These are phyloP conservation scores for Sclerotinia sclerotiorum DNA, from an alignment of 2,329 filamentous ascomycete genomes.

Conservation along the genomic window DNA sequence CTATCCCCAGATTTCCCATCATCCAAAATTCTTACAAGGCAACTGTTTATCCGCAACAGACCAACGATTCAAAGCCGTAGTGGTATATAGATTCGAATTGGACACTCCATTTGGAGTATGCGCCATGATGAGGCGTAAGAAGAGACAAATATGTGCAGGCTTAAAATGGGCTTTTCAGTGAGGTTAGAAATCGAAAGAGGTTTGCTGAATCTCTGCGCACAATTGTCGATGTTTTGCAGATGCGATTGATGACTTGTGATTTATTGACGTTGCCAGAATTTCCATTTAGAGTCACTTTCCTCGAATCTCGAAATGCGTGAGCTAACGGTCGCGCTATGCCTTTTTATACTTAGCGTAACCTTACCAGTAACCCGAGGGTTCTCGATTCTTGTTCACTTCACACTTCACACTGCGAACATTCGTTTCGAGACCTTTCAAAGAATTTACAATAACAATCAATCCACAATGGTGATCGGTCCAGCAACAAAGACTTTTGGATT, in stretches of 20 bases:
- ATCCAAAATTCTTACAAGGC: constrained; percentile 51
- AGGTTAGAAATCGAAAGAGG: no score
- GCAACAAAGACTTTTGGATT: neutral
- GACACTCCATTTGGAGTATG: constrained; percentile 27
- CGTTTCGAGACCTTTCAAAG: neutral
- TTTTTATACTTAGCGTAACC: neutral
- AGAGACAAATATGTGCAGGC: constrained; percentile 26
- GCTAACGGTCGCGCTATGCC: neutral
- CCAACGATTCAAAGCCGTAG: constrained; percentile 80
- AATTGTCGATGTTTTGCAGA: neutral
- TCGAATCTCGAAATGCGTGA: constrained; percentile 12
- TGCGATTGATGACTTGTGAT: neutral
- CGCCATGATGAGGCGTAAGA: constrained; percentile 26
- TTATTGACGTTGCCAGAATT: neutral
- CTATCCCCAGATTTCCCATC: neutral
- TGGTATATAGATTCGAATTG: constrained; percentile 48
- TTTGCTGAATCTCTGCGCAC: no score
- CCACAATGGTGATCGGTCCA: neutral
- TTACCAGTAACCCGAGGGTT: neutral
- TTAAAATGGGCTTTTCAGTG: no score
- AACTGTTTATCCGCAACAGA: constrained; percentile 73
- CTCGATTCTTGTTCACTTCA: neutral
- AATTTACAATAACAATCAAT: neutral
- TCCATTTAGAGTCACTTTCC: neutral
- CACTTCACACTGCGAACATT: neutral